Percentiles rank a stretch among this genome's conserved stretches.
These are phyloP conservation scores for Stipa capillata DNA, from an alignment of 176 grass and related monocot species.

Conservation along the genomic window DNA sequence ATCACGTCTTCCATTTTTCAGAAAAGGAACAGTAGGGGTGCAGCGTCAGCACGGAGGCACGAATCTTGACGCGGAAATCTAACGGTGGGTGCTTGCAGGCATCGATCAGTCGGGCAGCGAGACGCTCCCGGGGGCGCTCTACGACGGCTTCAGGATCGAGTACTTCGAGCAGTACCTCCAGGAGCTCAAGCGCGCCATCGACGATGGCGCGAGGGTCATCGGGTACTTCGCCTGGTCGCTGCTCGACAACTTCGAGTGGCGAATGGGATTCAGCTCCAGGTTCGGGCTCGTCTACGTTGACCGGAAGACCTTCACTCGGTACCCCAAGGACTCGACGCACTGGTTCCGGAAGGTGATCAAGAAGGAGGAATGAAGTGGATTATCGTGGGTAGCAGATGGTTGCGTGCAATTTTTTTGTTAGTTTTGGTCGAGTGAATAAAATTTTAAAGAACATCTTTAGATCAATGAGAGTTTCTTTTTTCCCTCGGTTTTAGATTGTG, in stretches of 20 bases:
- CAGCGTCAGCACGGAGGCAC: no score
- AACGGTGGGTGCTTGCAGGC: conserved; percentile 5
- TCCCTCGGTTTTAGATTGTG: background rate
- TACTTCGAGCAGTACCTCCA: conserved; percentile 44
- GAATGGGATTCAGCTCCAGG: conserved; percentile 42
- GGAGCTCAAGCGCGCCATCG: conserved; percentile 27
- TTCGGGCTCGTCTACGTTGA: conserved; percentile 41
- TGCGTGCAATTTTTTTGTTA: background rate
- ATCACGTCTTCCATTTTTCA: background rate
- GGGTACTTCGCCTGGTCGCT: conserved; percentile 59
- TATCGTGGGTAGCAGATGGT: background rate
- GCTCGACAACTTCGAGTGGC: conserved; percentile 62
- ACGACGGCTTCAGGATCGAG: conserved; percentile 37
- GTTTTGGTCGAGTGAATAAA: conserved; percentile 14
- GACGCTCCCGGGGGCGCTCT: conserved; percentile 27
- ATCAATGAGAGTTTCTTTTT: background rate
- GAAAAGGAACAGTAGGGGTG: background rate
- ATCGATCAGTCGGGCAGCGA: conserved; percentile 46
- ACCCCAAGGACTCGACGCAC: conserved; percentile 50
- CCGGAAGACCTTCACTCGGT: conserved; percentile 19
- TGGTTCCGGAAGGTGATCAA: conserved; percentile 51
- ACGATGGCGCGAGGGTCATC: conserved; percentile 27
- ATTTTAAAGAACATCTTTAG: background rate
- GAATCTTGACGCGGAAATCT: background rate
- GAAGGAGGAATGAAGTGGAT: background rate